A percentile compares a stretch with the other conserved stretches of the same genome.
These are phyloP conservation scores for Fusarium luffae DNA, from an alignment of 2,329 filamentous ascomycete genomes.

Conservation along the genomic window DNA sequence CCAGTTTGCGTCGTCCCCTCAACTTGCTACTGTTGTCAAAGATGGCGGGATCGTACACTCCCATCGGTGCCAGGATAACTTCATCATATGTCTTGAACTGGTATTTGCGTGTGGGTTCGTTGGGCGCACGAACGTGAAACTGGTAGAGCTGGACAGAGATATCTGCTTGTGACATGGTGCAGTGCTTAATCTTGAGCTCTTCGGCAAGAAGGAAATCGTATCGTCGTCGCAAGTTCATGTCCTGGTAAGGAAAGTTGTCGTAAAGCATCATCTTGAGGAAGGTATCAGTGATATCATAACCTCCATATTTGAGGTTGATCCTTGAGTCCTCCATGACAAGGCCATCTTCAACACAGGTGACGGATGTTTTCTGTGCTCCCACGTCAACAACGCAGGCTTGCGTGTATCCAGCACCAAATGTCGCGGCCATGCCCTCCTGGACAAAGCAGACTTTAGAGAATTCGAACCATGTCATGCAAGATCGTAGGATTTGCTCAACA, in stretches of 20 bases:
- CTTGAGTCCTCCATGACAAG: conserved; percentile 94
- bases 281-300: conserved; percentile 90
- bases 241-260: conserved; percentile 93
- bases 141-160: conserved; percentile 89
- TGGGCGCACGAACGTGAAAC: conserved; percentile 89
- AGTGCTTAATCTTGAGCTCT: conserved; percentile 93
- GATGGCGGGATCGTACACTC: conserved; percentile 88
- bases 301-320: conserved; percentile 94
- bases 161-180: conserved; percentile 89
- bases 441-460: conserved; percentile 93
- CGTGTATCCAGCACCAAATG: conserved; percentile 94
- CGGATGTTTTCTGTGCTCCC: conserved; percentile 95
- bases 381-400: conserved; percentile 96
- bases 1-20: conserved; percentile 78
- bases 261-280: conserved; percentile 99
- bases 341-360: conserved; percentile 96
- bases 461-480: conserved; percentile 88
- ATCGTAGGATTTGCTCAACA: conserved; percentile 84
- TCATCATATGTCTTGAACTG: conserved; percentile 98
- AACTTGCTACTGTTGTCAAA: conserved; percentile 89
- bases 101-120: conserved; percentile 91
- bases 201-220: conserved; percentile 95
- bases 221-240: conserved; percentile 89
- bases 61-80: conserved; percentile 92
- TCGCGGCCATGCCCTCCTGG: conserved; percentile 94